Base-by-base conservation (phyloP, 257 asterid species). In the Solanum rostratum region DNA sequence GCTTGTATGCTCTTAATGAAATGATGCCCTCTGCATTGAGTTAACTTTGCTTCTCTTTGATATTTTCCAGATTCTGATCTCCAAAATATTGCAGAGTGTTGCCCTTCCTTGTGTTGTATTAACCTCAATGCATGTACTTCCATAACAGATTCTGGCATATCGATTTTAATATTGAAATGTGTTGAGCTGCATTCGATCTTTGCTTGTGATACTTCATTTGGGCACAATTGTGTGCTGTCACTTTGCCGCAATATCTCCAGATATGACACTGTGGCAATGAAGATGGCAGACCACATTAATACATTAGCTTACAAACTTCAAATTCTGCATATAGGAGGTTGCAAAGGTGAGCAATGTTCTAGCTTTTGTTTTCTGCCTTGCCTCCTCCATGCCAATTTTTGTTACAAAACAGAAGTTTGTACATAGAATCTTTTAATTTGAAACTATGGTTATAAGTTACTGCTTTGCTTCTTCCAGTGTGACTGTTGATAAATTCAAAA, bases 181-280 rank as follows among this genome's bases (percentile, higher is more conserved):
- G 82, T 85, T 87, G 88, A 83, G 83, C 91, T 95, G 46, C 88
- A 84, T 22, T 93, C 99, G 37, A 65, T 93, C 88, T 86, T 91
- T 88, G 97, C 86, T 15, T 92, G 99, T 90, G 93, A 93, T 81
- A 94, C 98, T 88, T 88, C 89, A 65, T 93, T 95, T 52, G 97
- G 95, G n/a, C 86, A 89, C 79, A 87, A 86, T 59, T 94, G 95
- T n/a, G 86, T 91, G 87, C 84, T 83, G 84, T 92, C 95, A 19
- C 97, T 95, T 91, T 90, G 95, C 86, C 76, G 87, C n/a, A 88
- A 88, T 85, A 80, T 80, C 71, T 88, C 90, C 27, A 73, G 80
- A 45, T 62, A 45, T 59, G 87, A 81, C 16, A 33, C 13, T 84
- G 87, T 69, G 37, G 85, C 81, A 59, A 84, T 71, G 41, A 83